Percentiles rank a stretch among this genome's conserved stretches.
phyloP scores from a whole-genome alignment of 2,329 filamentous ascomycete genomes.

The Penicillium sp. region DNA sequence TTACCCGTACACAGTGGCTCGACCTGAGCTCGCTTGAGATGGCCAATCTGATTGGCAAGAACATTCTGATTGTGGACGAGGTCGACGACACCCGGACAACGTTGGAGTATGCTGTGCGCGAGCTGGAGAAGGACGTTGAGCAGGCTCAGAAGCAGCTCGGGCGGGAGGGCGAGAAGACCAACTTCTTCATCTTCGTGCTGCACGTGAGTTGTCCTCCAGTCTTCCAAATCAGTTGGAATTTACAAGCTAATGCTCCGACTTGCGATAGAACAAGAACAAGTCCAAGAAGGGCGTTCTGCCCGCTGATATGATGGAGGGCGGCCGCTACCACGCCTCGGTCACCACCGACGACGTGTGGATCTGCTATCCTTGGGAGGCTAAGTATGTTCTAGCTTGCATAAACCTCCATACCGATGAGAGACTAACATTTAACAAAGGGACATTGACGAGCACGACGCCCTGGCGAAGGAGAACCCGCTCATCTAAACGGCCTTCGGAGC shows the following conservation, averaged over 20 bases:
- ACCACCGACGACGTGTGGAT: slow-evolving; percentile 97
- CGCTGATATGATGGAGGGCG: slow-evolving; percentile 67
- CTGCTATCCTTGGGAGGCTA: slow-evolving; percentile 98
- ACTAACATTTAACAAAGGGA: slow-evolving; percentile 53
- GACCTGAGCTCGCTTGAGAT: slow-evolving; percentile 84
- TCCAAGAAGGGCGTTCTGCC: slow-evolving; percentile 85
- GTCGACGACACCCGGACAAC: slow-evolving; percentile 94
- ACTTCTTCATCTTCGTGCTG: slow-evolving; percentile 92
- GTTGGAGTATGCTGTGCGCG: slow-evolving; percentile 86
- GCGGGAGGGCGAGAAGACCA: slow-evolving; percentile 67
- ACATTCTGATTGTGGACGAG: slow-evolving; percentile 89
- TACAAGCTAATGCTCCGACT: slow-evolving; percentile 10
- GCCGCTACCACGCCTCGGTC: slow-evolving; percentile 77
- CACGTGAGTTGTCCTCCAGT: slow-evolving; percentile 61
- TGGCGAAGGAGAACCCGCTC: slow-evolving; percentile 53
- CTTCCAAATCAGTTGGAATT: neutral
- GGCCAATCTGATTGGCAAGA: slow-evolving; percentile 85
- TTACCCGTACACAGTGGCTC: slow-evolving; percentile 97
- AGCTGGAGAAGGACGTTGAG: slow-evolving; percentile 93
- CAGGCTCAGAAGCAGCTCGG: slow-evolving; percentile 71
- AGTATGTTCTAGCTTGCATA: slow-evolving; percentile 44
- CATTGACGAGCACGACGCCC: slow-evolving; percentile 84
- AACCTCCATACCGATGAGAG: neutral
- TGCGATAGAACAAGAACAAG: slow-evolving; percentile 87
- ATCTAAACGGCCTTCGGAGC: slow-evolving; percentile 21